Evolutionary conservation across 441 rosid species (phyloP), one percentile per base, ranked within the genome.

Genomic region (Rhodomyrtus psidioides): DNA sequence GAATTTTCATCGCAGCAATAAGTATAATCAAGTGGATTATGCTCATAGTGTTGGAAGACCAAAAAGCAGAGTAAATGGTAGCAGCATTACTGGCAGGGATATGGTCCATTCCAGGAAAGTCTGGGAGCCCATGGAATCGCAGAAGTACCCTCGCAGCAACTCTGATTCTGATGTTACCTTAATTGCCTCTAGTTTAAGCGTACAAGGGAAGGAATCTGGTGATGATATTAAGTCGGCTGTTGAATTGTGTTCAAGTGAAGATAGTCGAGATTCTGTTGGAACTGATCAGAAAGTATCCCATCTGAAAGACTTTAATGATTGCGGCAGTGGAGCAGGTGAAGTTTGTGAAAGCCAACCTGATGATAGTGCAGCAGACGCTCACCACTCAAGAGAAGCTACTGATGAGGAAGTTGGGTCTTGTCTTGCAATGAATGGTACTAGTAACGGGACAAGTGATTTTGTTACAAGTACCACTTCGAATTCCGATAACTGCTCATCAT

Each of bases 401-500:
- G 89, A 75, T 76, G 89, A 90, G 83, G 94, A 88, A 83, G 86
- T 86, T 51, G 84, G 87, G 65, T 84, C 87, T 12, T 90, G 89
- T 90, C 91, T 85, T 83, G 60, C 57, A 28, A 88, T 86, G 82
- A 88, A 83, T 57, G 59, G 79, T 56, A 44, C 85, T 74, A 51
- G 81, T 85, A 86, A 53, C 84, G 91, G 90, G 87, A 90, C 86
- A 39, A 91, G 90, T 85, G 93, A 92, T 89, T 89, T 89, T 39
- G 65, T 62, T 85, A 89, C 85, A 86, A 91, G 92, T 65, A 91
- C 93, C 87, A 88, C 90, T 76, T 93, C 97, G 26, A 95, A 87
- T 89, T 95, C 96, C 83, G 99, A 94, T 86, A 94, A 94, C 89
- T 94, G 95, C 91, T 96, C 98, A 26, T 94, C 96, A 26, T 96